Evolutionary conservation across 2,329 filamentous ascomycete species (phyloP).

Genomic region (Hirsutella minnesotensis): DNA sequence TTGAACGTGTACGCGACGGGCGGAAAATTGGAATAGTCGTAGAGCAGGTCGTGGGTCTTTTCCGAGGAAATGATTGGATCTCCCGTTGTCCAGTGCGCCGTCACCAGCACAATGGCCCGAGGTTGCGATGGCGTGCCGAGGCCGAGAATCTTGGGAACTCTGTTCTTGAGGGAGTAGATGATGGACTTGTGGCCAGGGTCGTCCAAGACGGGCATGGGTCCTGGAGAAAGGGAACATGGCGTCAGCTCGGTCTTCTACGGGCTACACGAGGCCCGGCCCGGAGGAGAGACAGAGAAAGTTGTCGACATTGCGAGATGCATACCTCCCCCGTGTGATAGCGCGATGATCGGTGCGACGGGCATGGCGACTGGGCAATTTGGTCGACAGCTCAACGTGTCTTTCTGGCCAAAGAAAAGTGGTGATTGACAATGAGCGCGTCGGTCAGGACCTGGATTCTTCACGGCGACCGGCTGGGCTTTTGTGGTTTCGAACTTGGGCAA

Average conservation of each 20-base stretch:
- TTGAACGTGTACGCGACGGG: slow-evolving; percentile 40
- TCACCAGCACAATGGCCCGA: slow-evolving; percentile 42
- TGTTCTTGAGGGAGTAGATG: slow-evolving; percentile 36
- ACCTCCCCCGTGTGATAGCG: slow-evolving; percentile 38
- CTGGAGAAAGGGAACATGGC: slow-evolving; percentile 12
- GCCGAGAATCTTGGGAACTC: slow-evolving; percentile 42
- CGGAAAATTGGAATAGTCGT: slow-evolving; percentile 50
- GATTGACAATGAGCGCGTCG: no score
- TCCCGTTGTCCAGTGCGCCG: slow-evolving; percentile 43
- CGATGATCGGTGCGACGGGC: slow-evolving; percentile 31
- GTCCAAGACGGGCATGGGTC: slow-evolving; percentile 45
- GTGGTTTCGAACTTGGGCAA: neutral
- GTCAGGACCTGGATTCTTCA: no score
- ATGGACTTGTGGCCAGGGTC: slow-evolving; percentile 41
- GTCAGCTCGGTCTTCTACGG: neutral
- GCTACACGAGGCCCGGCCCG: neutral
- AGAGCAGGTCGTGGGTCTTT: slow-evolving; percentile 34
- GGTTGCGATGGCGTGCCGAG: slow-evolving; percentile 37
- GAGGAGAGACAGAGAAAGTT: neutral
- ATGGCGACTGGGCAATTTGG: slow-evolving; percentile 14
- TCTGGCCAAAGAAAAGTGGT: no score
- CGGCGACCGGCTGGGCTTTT: no score
- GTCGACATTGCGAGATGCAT: slow-evolving; percentile 10
- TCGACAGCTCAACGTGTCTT: neutral
- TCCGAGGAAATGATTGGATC: slow-evolving; percentile 39